Percentiles rank a stretch among this genome's conserved stretches.
phyloP scores from a whole-genome alignment of 192 early-diverging fungal species.

The Umbelopsis ramanniana region DNA sequence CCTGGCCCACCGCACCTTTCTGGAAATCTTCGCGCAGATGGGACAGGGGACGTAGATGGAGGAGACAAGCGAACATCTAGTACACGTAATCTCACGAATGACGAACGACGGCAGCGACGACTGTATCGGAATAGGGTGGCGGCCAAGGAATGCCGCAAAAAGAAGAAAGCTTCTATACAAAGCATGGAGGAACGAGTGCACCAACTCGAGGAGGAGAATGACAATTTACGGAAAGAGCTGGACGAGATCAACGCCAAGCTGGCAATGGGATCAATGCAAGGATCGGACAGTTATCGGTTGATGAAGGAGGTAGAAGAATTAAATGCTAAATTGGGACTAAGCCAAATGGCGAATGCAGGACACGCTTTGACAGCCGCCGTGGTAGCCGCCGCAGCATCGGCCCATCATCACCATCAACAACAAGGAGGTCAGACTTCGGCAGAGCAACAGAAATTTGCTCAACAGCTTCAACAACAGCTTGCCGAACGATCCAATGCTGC shows the following conservation, averaged over 20 bases:
- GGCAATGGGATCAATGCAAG: constrained; percentile 60
- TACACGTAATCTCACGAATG: constrained; percentile 57
- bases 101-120: constrained; percentile 76
- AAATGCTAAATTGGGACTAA: constrained; percentile 67
- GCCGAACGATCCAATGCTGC: constrained; percentile 22
- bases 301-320: constrained; percentile 74
- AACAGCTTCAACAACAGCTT: constrained; percentile 22
- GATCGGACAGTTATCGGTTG: constrained; percentile 57
- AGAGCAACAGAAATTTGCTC: constrained; percentile 20
- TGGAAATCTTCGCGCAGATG: constrained; percentile 4
- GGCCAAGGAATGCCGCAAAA: constrained; percentile 84
- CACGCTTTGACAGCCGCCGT: constrained; percentile 35
- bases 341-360: constrained; percentile 28
- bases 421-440: constrained; percentile 19
- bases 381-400: constrained; percentile 26
- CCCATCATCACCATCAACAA: constrained; percentile 27
- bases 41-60: constrained; percentile 24
- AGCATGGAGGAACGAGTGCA: constrained; percentile 71
- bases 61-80: constrained; percentile 17
- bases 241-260: constrained; percentile 73
- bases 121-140: constrained; percentile 78
- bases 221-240: constrained; percentile 62
- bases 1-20: constrained; percentile 32
- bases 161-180: constrained; percentile 79
- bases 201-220: constrained; percentile 68